Conservation (phyloP, 345 rosid genomes). For the Eucalyptus pauciflora region DNA sequence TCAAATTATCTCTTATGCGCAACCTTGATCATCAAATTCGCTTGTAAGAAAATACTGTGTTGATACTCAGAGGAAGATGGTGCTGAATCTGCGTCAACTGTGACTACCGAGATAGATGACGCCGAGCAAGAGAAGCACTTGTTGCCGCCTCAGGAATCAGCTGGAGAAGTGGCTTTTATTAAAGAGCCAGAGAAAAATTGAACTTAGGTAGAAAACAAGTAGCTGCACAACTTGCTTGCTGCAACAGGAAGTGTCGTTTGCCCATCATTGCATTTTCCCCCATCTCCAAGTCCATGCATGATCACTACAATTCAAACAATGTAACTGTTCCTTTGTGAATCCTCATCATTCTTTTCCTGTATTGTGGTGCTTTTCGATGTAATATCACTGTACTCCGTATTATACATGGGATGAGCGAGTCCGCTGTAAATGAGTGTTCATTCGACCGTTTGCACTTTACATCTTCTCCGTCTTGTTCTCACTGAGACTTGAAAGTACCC, state of each 20-base stretch:
- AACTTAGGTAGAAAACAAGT: not conserved
- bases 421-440: not conserved
- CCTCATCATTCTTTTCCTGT: not conserved
- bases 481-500: not conserved
- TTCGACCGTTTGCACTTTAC: not conserved
- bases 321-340: not conserved
- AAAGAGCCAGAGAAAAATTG: constrained; percentile 13
- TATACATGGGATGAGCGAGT: not conserved
- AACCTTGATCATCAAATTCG: not conserved
- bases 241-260: not conserved
- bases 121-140: constrained; percentile 40
- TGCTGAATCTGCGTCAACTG: constrained; percentile 21
- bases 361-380: not conserved
- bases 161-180: constrained; percentile 38
- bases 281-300: not conserved
- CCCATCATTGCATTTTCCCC: not conserved
- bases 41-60: not conserved
- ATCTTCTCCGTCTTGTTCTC: not conserved
- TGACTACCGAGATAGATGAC: constrained; percentile 36
- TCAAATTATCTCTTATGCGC: not conserved
- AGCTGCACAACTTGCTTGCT: not conserved
- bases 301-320: not conserved
- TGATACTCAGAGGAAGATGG: constrained; percentile 31
- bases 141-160: constrained; percentile 15
- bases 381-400: not conserved